Percentiles rank a stretch among this genome's conserved stretches.
Evolutionary conservation across 345 rosid species (phyloP).

Genomic region (Sonneratia alba): DNA sequence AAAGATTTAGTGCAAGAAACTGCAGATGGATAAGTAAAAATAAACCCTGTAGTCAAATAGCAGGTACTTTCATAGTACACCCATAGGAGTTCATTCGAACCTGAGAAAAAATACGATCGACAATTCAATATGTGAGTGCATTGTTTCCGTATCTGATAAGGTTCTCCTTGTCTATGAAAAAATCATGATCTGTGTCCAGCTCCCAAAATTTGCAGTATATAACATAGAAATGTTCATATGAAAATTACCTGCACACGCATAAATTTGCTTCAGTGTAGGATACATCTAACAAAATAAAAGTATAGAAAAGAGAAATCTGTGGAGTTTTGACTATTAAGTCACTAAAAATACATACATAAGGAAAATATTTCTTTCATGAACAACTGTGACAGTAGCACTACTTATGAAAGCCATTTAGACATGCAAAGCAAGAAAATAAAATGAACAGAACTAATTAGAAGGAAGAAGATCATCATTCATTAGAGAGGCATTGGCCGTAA

Average conservation of each 20-base stretch:
- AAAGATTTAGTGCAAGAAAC: background rate
- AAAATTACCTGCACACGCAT: conserved; percentile 55
- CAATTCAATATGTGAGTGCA: conserved; percentile 94
- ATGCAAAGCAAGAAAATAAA: background rate
- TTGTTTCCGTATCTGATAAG: conserved; percentile 93
- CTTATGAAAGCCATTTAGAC: background rate
- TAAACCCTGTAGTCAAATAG: background rate
- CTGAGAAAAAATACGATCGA: conserved; percentile 89
- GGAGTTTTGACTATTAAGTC: background rate
- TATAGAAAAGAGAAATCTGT: background rate
- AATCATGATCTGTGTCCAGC: conserved; percentile 94
- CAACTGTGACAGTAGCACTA: background rate
- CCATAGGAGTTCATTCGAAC: conserved; percentile 28
- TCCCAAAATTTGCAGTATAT: conserved; percentile 99
- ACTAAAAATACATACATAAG: background rate
- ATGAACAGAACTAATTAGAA: background rate
- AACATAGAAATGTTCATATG: conserved; percentile 92
- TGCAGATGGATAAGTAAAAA: background rate
- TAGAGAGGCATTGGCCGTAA: background rate
- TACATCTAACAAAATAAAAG: background rate
- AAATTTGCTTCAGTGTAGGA: background rate
- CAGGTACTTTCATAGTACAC: background rate
- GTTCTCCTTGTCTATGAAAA: conserved; percentile 95
- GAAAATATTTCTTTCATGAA: background rate
- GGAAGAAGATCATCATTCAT: background rate